Base-by-base conservation (phyloP, 2,329 filamentous ascomycete genomes). In the Epicoccum nigrum region DNA sequence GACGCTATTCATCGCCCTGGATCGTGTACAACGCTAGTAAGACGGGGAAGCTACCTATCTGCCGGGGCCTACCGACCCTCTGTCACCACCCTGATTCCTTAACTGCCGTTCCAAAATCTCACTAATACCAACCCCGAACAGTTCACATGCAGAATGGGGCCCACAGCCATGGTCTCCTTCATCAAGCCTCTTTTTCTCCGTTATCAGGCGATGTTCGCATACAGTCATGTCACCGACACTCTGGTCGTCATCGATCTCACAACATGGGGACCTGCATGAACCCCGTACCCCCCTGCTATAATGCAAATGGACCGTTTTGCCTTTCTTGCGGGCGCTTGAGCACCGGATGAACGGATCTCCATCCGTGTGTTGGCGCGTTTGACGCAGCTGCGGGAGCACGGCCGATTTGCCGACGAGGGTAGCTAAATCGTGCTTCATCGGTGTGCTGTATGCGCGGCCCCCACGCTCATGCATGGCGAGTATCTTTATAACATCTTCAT, bases 1-100 rank as follows among this genome's bases (percentile, higher is more conserved):
- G 28, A 47, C 32, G 33, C 38, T 39, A 52, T 6, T 23, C 19
- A 16, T 16, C 7, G 15, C 25, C 23, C 23, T 19, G 44, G 33
- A 52, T 52, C 49, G 27, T 47, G 49, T 52, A 33, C 28, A 44
- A 52, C 49, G 33, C 39, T 13, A 11, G 49, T 25, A 43, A 39
- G 46, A 20, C 32, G 39, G 49, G 44, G 44, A 43, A 52, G 43
- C 21, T 30, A 17, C 21, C 27, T 39, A 20, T 16, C 32, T 46
- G 49, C 43, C 27, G 38, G 27, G n/a, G n/a, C n/a, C n/a, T 12
- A 15, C 5, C 32, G 45, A 21, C 19, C 4, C 19, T 25, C 4
- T 25, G 17, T 23, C 19, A 4, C 38, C 23, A 39, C 37, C 37
- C 27, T 33, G 42, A 16, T 17, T 17, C 21, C 23, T 25, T n/a